These are phyloP conservation scores for Penicillium sp. DNA, from an alignment of 2,329 filamentous ascomycete genomes.

Conservation along the genomic window DNA sequence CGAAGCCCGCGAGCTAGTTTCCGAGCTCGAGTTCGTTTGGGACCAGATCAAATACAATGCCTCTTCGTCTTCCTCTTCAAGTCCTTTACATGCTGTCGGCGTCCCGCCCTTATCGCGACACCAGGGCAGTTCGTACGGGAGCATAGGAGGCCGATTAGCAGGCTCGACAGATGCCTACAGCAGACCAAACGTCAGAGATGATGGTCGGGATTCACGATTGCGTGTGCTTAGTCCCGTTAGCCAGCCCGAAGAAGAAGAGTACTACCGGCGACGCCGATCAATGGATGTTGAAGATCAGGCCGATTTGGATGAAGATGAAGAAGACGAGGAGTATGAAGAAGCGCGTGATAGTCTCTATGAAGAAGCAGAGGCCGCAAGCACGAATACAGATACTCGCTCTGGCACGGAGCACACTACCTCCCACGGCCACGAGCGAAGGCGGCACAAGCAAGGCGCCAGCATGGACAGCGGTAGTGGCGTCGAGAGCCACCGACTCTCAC, in stretches of 20 bases:
- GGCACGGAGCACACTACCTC: constrained; percentile 37
- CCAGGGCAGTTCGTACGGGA: constrained; percentile 33
- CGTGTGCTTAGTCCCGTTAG: constrained; percentile 81
- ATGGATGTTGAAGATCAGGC: constrained; percentile 29
- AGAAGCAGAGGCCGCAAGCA: constrained; percentile 45
- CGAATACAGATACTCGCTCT: constrained; percentile 12
- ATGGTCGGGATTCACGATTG: constrained; percentile 53
- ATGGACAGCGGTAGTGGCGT: constrained; percentile 34
- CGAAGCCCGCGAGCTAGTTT: constrained; percentile 82
- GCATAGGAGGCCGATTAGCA: constrained; percentile 37
- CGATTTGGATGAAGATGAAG: constrained; percentile 41
- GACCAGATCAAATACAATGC: constrained; percentile 91
- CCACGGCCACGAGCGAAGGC: constrained; percentile 31
- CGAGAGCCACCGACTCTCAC: constrained; percentile 49
- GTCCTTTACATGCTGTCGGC: constrained; percentile 30
- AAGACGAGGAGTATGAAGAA: constrained; percentile 37
- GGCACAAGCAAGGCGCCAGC: constrained; percentile 1
- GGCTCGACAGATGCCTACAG: constrained; percentile 36
- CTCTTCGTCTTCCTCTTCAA: constrained; percentile 56
- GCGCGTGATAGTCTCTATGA: constrained; percentile 36
- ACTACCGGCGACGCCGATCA: constrained; percentile 44
- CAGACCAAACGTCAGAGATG: constrained; percentile 28
- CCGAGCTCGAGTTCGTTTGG: constrained; percentile 98
- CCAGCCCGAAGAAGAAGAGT: constrained; percentile 64
- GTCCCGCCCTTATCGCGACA: constrained; percentile 32